Percentiles rank a stretch among this genome's conserved stretches.
These are phyloP conservation scores for Fallopia convolvulus DNA, from an alignment of 148 eudicot genomes.

Conservation along the genomic window DNA sequence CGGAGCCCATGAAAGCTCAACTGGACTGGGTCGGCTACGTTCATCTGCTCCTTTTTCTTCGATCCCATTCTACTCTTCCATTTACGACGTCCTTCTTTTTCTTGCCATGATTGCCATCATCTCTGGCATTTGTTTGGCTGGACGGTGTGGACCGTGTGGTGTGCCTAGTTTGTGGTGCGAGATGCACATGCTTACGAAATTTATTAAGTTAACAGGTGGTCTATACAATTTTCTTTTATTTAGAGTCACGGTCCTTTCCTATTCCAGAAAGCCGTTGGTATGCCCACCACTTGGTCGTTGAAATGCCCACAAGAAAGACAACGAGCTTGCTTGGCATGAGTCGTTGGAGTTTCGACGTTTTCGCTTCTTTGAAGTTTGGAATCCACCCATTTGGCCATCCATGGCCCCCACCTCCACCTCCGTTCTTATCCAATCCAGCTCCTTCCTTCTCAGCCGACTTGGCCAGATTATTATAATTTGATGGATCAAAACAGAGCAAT, in stretches of 20 bases:
- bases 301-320: neutral
- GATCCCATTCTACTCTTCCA: too few relatives aligned
- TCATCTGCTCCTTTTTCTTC: too few relatives aligned
- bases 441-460: neutral
- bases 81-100: too few relatives aligned
- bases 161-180: neutral
- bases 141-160: too few relatives aligned
- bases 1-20: too few relatives aligned
- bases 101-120: too few relatives aligned
- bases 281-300: neutral
- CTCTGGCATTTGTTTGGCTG: too few relatives aligned
- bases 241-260: neutral
- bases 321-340: neutral
- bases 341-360: neutral
- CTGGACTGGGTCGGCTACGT: too few relatives aligned
- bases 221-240: neutral
- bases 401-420: constrained; percentile 3
- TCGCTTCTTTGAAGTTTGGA: neutral
- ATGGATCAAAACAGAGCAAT: neutral
- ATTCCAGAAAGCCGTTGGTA: neutral
- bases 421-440: neutral
- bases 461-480: neutral
- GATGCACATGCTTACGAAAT: neutral
- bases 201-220: neutral
- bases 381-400: neutral